A percentile compares a stretch with the other conserved stretches of the same genome.
Conservation (phyloP, 75 land plant genomes). For the Larix kaempferi region DNA sequence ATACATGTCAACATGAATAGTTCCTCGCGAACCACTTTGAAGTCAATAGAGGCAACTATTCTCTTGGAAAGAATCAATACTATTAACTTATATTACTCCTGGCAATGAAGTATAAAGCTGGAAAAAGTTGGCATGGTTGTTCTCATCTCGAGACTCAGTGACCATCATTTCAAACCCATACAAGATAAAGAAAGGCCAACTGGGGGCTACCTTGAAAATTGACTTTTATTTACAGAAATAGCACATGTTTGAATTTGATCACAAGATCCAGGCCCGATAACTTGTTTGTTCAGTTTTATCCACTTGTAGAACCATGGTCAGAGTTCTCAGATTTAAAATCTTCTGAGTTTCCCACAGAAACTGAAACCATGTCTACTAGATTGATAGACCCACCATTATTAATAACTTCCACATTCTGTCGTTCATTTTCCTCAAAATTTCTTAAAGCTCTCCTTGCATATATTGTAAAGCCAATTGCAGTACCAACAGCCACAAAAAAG, state of each 20-base stretch:
- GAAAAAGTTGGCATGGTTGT: background rate
- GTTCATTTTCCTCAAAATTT: conserved; percentile 42
- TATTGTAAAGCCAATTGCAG: conserved; percentile 60
- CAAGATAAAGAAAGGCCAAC: background rate
- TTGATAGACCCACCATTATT: conserved; percentile 5
- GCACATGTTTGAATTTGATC: background rate
- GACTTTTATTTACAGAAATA: background rate
- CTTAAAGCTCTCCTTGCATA: conserved; percentile 74
- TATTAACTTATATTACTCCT: background rate
- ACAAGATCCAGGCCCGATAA: background rate
- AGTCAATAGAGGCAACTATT: background rate
- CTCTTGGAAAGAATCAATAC: background rate
- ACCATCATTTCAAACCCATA: background rate
- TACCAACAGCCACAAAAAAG: conserved; percentile 52
- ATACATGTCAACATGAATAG: background rate
- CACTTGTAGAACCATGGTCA: background rate
- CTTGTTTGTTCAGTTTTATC: background rate
- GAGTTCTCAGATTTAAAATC: background rate
- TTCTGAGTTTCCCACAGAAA: background rate
- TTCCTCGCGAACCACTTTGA: background rate
- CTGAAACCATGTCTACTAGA: conserved; percentile 3
- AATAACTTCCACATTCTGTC: conserved; percentile 3
- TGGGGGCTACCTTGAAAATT: background rate
- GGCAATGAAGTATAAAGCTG: background rate
- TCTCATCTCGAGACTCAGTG: background rate